Evolutionary conservation across 768 basidiomycete species (phyloP).

Genomic region (Psilocybe sp.): DNA sequence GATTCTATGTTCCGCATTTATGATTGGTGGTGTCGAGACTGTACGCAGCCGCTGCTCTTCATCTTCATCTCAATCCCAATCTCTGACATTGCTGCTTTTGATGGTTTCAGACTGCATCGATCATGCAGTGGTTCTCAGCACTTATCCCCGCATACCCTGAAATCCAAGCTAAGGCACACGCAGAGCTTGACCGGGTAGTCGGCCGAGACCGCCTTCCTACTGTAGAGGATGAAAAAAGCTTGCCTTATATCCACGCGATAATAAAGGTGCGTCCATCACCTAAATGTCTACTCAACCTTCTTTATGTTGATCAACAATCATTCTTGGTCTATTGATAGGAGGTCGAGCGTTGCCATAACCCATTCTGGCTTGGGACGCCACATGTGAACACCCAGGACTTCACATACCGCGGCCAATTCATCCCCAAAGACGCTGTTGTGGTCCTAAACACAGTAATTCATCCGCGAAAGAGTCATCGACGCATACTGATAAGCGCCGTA

Average conservation of each 20-base stretch:
- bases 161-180: constrained; percentile 19
- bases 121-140: constrained; percentile 37
- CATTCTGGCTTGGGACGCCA: constrained; percentile 39
- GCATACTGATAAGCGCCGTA: constrained; percentile 10
- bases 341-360: constrained; percentile 33
- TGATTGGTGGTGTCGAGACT: constrained; percentile 44
- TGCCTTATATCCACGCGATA: constrained; percentile 24
- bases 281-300: background rate
- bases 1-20: constrained; percentile 39
- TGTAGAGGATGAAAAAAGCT: constrained; percentile 14
- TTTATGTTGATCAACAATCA: constrained; percentile 20
- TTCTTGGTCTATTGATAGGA: constrained; percentile 19
- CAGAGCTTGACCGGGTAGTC: constrained; percentile 25
- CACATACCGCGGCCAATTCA: constrained; percentile 36
- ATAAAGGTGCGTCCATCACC: constrained; percentile 15
- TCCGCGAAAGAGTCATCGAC: background rate
- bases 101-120: constrained; percentile 27
- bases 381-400: constrained; percentile 38
- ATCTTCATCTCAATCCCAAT: background rate
- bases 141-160: constrained; percentile 30
- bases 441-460: constrained; percentile 33
- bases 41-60: constrained; percentile 16
- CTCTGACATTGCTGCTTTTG: background rate
- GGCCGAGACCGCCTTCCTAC: constrained; percentile 20
- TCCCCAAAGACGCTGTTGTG: constrained; percentile 37